phyloP scores from a whole-genome alignment of 2,329 filamentous ascomycete genomes.

The Neonectria coccinea region DNA sequence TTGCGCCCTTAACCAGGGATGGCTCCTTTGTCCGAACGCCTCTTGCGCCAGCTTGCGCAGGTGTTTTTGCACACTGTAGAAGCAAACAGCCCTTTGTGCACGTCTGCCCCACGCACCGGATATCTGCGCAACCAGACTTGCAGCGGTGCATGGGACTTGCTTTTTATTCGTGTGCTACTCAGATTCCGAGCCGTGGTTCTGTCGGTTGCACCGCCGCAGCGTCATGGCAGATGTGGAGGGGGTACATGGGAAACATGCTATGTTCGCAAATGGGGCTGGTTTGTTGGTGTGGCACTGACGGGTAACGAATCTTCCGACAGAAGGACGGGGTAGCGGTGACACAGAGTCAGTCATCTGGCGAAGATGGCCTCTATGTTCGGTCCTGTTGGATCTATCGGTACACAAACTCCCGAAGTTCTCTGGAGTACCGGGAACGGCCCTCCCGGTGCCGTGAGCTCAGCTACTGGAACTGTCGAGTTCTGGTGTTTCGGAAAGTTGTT shows the following conservation, averaged over 20 bases:
- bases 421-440: neutral
- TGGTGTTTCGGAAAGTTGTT: neutral
- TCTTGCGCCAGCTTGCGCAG: neutral
- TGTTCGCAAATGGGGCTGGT: constrained; percentile 24
- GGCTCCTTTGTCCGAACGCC: neutral
- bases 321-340: neutral
- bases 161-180: constrained; percentile 19
- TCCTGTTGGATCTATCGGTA: constrained; percentile 10
- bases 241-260: constrained; percentile 14
- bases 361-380: neutral
- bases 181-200: neutral
- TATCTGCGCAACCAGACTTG: constrained; percentile 27
- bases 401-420: neutral
- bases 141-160: constrained; percentile 20
- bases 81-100: constrained; percentile 35
- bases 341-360: neutral
- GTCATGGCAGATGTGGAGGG: constrained; percentile 16
- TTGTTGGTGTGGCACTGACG: constrained; percentile 25
- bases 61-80: constrained; percentile 36
- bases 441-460: constrained; percentile 3
- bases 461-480: neutral
- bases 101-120: constrained; percentile 11
- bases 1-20: constrained; percentile 11
- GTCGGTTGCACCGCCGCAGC: neutral
- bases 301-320: neutral